Evolutionary conservation across 1,284 basidiomycete species (phyloP).

Genomic region (Spongiforma sp.): DNA sequence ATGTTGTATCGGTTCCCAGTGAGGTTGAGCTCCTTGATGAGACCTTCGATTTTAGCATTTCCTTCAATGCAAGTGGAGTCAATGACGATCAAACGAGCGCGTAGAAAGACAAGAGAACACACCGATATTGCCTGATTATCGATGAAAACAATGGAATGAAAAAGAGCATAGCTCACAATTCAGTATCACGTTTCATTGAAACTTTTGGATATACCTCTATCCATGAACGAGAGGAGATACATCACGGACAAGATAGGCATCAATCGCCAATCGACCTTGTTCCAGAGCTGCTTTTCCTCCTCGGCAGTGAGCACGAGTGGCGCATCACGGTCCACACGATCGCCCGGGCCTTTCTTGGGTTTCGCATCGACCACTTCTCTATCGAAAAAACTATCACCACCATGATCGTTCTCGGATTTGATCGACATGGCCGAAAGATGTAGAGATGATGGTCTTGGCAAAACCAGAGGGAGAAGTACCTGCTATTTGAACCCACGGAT

Average conservation of each 20-base stretch:
- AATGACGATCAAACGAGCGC: background rate
- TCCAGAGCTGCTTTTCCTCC: slow-evolving; percentile 62
- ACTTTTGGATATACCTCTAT: slow-evolving; percentile 53
- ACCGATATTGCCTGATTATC: slow-evolving; percentile 60
- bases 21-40: slow-evolving; percentile 56
- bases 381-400: background rate
- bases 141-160: background rate
- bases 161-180: background rate
- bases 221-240: slow-evolving; percentile 64
- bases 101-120: slow-evolving; percentile 8
- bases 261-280: slow-evolving; percentile 65
- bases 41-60: slow-evolving; percentile 69
- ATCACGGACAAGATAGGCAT: slow-evolving; percentile 70
- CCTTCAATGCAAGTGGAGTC: slow-evolving; percentile 41
- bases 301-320: slow-evolving; percentile 33
- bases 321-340: background rate
- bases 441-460: no score
- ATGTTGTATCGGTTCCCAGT: slow-evolving; percentile 68
- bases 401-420: background rate
- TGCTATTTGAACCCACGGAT: no score
- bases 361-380: background rate
- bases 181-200: background rate
- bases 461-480: no score
- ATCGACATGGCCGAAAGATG: background rate
- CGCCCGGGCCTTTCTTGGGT: background rate